Percentiles rank a stretch among this genome's conserved stretches.
Conservation (phyloP, 306 rosid genomes). For the Lathyrus sativus region DNA sequence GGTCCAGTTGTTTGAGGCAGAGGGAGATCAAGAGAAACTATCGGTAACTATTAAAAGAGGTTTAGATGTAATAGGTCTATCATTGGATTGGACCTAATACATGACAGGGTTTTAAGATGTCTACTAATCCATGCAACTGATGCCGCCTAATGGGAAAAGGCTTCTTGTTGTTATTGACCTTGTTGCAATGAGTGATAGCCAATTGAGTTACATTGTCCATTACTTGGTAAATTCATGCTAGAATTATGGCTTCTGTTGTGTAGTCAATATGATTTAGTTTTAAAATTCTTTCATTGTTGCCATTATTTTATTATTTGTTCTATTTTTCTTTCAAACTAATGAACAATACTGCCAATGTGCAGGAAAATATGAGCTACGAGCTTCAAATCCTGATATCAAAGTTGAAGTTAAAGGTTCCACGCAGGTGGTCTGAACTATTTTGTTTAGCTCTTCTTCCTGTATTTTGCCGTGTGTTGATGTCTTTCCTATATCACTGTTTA, state of each 20-base stretch:
- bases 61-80: conserved; percentile 20
- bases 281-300: conserved; percentile 1
- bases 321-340: conserved; percentile 23
- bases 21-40: neutral
- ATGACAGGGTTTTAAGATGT: conserved; percentile 13
- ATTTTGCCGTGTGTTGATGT: conserved; percentile 24
- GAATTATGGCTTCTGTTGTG: conserved; percentile 21
- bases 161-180: neutral
- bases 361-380: conserved; percentile 82
- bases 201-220: conserved; percentile 17
- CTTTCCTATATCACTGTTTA: conserved; percentile 12
- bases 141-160: neutral
- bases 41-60: neutral
- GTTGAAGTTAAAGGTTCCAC: conserved; percentile 78
- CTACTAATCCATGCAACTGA: neutral
- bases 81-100: neutral
- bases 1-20: conserved; percentile 3
- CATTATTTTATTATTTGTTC: conserved; percentile 20
- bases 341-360: conserved; percentile 41
- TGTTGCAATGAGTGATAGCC: conserved; percentile 5
- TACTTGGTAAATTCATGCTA: conserved; percentile 19
- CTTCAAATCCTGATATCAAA: conserved; percentile 77
- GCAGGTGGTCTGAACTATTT: conserved; percentile 56
- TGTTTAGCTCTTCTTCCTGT: conserved; percentile 32
- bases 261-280: conserved; percentile 7